Conservation (phyloP, 2,329 filamentous ascomycete species). For the Lachnellula cervina region DNA sequence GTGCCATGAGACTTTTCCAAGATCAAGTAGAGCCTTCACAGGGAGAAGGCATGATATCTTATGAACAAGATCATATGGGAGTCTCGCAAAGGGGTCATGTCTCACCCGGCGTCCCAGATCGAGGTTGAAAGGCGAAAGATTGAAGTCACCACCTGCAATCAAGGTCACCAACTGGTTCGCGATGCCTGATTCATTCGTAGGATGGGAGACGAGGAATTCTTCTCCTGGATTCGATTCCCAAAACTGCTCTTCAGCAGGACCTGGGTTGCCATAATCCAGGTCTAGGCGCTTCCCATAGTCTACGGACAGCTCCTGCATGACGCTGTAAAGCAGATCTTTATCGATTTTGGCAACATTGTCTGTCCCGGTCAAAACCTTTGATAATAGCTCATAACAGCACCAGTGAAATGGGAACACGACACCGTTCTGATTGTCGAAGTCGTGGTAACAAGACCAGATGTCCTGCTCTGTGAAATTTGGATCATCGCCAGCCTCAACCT, state of each 20-base stretch:
- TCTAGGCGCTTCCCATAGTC: background rate
- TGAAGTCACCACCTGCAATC: constrained; percentile 3
- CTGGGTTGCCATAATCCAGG: constrained; percentile 1
- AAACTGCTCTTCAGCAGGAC: background rate
- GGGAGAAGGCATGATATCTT: constrained; percentile 3
- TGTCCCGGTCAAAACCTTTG: constrained; percentile 1
- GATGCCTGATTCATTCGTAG: background rate
- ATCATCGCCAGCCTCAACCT: constrained; percentile 2
- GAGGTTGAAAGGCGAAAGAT: background rate
- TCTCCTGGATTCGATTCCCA: background rate
- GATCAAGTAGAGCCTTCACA: background rate
- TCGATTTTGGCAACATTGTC: background rate
- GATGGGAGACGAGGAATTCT: constrained; percentile 1
- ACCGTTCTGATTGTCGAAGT: background rate
- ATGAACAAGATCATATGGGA: constrained; percentile 7
- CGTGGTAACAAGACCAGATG: background rate
- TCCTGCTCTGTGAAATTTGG: background rate
- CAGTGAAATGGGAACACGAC: constrained; percentile 10
- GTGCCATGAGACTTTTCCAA: constrained; percentile 2
- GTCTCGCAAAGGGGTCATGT: constrained; percentile 4
- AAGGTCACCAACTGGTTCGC: background rate
- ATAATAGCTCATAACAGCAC: constrained; percentile 4
- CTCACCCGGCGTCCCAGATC: background rate
- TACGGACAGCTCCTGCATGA: background rate
- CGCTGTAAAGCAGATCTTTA: background rate